Percentiles rank a stretch among this genome's conserved stretches.
These are phyloP conservation scores for Babesia bovis DNA, from an alignment of 169 alveolate species.

Conservation along the genomic window DNA sequence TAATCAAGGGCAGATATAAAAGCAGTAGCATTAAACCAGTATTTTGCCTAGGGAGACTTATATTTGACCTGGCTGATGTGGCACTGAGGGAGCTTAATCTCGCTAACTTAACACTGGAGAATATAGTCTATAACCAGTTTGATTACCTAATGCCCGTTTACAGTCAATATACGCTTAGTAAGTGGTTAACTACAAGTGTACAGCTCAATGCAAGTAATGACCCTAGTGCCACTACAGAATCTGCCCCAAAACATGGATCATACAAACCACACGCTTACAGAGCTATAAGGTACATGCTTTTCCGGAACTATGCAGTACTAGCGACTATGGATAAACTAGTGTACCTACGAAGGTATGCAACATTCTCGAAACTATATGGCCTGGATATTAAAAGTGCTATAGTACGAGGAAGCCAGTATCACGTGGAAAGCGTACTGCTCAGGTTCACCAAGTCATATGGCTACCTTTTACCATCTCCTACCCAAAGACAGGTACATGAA, in stretches of 20 bases:
- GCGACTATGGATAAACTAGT: conserved; percentile 61
- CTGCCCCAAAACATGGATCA: background rate
- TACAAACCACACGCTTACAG: conserved; percentile 45
- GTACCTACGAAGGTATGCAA: conserved; percentile 51
- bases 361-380: conserved; percentile 53
- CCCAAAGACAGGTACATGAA: conserved; percentile 73
- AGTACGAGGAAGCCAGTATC: conserved; percentile 67
- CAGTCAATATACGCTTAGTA: conserved; percentile 5
- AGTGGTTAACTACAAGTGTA: conserved; percentile 25
- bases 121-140: conserved; percentile 22
- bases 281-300: conserved; percentile 36
- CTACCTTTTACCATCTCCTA: conserved; percentile 61
- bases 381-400: conserved; percentile 64
- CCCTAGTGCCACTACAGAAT: background rate
- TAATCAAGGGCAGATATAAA: background rate
- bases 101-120: conserved; percentile 14
- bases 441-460: conserved; percentile 43
- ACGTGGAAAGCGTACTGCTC: conserved; percentile 60
- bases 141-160: conserved; percentile 25
- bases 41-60: conserved; percentile 14
- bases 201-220: background rate
- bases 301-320: conserved; percentile 27
- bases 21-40: conserved; percentile 3
- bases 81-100: conserved; percentile 30
- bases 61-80: conserved; percentile 23